Evolutionary conservation across 768 basidiomycete genomes (phyloP), one percentile per base, ranked within the genome.

Genomic region (Epithele typhae): DNA sequence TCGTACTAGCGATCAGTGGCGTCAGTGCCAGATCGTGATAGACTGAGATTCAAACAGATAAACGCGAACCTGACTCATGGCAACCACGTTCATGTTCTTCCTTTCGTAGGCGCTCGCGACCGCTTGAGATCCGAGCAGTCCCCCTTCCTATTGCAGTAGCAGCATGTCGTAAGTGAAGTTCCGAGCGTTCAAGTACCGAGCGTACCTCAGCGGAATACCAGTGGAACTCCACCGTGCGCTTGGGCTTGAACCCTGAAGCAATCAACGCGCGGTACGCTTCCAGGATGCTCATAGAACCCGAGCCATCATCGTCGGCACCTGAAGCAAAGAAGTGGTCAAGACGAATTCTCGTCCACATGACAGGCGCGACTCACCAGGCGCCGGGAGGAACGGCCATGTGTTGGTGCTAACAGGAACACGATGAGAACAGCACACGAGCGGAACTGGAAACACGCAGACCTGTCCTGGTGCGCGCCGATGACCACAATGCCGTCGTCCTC

Each of bases 91-190:
- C 44, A 77, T 75, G 5, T 68, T 69, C 47, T 75, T 75, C 19
- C 68, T 60, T 59, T 79, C 80, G 60, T 95, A 96, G 49, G 78
- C 75, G 55, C 74, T 71, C 30, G 92, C 92, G 41, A 97, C 78
- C 15, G 92, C 93, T 66, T 94, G 92, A 30, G 88, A 92, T 33
- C 93, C 93, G 43, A 92, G 78, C 30, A 92, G 76, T 11, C 90
- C 90, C 41, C 80, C 85, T 68, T 91, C 88, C 87, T 87, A 54
- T n/a, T 36, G 21, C 17, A 25, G 30, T 32, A 37, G 25, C 19
- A 38, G 10, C 30, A 9, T 33, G 7, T 24, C 25, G 19, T 40
- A 33, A 45, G 10, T 22, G 7, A 33, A 18, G 40, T 34, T 35
- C 32, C 23, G 40, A 48, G 30, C 43, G 36, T 27, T 40, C 34